Base-by-base conservation (phyloP, 371 early-diverging fungal genomes). In the Nematocida ironsii region DNA sequence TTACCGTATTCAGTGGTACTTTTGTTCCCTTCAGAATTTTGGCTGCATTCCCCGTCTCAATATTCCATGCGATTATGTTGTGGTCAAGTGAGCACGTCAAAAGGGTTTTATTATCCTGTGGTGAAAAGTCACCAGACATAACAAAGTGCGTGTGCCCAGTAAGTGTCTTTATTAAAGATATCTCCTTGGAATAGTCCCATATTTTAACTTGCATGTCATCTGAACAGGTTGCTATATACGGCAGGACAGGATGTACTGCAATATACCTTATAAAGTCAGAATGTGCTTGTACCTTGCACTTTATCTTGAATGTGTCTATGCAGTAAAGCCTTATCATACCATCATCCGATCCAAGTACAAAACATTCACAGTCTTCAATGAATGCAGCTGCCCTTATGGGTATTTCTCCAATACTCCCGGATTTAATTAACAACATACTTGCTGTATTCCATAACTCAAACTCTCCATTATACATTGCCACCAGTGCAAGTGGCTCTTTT, bases 91-190 rank as follows among this genome's bases (percentile, higher is more conserved):
- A 83, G 62, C 74, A 82, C 40, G 85, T 78, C 7, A 84, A 18
- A 66, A 87, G 82, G 23, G 62, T 50, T 23, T 62, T 62, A 44
- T 18, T 68, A 50, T 86, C 84, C 45, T 72, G 81, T 6, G 78
- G 64, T 33, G 83, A 76, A 66, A 85, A 85, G 40, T 60, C 62
- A 1, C 72, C 69, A 56, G 73, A 78, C 87, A 87, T 87, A 0
- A 87, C 85, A 85, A 82, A 87, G 72, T 87, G 85, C 27, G 74
- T 83, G 52, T 85, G 84, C 7, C 84, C 87, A 52, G 75, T 70
- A 58, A 83, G 85, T 0, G 52, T 61, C 25, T 55, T 58, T n/a
- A 76, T 62, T 5, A 69, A 42, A 52, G 57, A 50, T 4, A 85
- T 68, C 23, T 71, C 74, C 39, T 75, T 54, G 3, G 70, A 69